Evolutionary conservation across 1,284 basidiomycete species (phyloP).

Genomic region (Puccinia hordei): DNA sequence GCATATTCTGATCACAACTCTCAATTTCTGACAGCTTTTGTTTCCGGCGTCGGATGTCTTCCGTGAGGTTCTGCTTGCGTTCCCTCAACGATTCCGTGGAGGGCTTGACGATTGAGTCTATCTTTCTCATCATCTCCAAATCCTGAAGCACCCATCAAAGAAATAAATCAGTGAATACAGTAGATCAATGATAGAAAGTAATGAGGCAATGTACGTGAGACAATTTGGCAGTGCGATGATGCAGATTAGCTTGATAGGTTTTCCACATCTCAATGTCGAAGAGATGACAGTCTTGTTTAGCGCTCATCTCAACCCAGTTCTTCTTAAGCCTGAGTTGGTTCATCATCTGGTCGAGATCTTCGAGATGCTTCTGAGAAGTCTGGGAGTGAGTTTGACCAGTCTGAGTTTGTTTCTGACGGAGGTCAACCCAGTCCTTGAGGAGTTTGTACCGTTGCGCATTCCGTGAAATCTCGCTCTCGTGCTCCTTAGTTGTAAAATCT

Average conservation of each 20-base stretch:
- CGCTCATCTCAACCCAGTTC: slow-evolving; percentile 34
- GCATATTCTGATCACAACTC: slow-evolving; percentile 41
- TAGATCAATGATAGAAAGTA: not conserved
- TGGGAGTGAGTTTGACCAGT: not conserved
- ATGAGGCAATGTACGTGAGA: slow-evolving; percentile 22
- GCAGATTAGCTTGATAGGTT: slow-evolving; percentile 21
- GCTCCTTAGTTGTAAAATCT: slow-evolving; percentile 28
- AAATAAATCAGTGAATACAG: not conserved
- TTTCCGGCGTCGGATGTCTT: slow-evolving; percentile 38
- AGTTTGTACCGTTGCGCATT: slow-evolving; percentile 13
- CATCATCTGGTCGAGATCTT: slow-evolving; percentile 32
- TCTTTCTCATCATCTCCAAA: slow-evolving; percentile 41
- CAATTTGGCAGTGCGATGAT: slow-evolving; percentile 21
- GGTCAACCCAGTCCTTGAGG: slow-evolving; percentile 23
- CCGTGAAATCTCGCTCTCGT: slow-evolving; percentile 1
- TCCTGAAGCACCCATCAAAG: slow-evolving; percentile 20
- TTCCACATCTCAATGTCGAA: slow-evolving; percentile 33
- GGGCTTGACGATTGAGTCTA: slow-evolving; percentile 25
- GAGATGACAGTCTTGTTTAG: slow-evolving; percentile 18
- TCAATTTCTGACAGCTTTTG: slow-evolving; percentile 45
- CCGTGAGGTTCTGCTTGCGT: slow-evolving; percentile 20
- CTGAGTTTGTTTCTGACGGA: slow-evolving; percentile 16
- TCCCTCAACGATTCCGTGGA: slow-evolving; percentile 36
- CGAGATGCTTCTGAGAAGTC: slow-evolving; percentile 1
- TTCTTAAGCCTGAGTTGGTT: slow-evolving; percentile 37